A percentile compares a stretch with the other conserved stretches of the same genome.
Conservation (phyloP, 192 early-diverging fungal species). For the Diversispora eburnea region DNA sequence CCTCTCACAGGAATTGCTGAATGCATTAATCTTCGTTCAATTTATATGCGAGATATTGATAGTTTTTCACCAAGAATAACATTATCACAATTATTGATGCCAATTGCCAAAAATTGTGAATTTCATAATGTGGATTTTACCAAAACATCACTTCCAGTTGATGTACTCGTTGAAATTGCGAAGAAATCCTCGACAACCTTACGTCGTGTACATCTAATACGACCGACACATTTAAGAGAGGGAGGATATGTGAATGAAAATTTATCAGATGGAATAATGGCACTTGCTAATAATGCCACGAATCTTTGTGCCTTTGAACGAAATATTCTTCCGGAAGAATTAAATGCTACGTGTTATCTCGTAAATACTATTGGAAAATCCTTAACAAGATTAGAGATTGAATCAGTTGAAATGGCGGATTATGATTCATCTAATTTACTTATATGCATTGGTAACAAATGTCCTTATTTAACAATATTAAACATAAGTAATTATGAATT, state of each 20-base stretch:
- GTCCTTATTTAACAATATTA: background rate
- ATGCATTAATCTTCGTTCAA: conserved; percentile 14
- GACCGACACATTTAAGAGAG: background rate
- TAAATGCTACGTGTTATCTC: background rate
- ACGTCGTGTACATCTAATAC: background rate
- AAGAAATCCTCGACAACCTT: conserved; percentile 20
- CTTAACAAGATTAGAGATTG: conserved; percentile 17
- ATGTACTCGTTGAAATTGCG: conserved; percentile 16
- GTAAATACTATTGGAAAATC: background rate
- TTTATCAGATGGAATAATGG: conserved; percentile 5
- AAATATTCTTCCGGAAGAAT: conserved; percentile 14
- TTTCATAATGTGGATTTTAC: conserved; percentile 31
- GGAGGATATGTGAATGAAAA: background rate
- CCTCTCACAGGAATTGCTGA: conserved; percentile 10
- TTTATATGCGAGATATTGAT: conserved; percentile 1
- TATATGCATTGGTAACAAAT: background rate
- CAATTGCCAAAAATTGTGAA: conserved; percentile 13
- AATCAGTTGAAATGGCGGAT: background rate
- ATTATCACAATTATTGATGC: conserved; percentile 15
- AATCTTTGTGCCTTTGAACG: conserved; percentile 18
- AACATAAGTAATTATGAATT: conserved; percentile 12
- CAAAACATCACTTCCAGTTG: conserved; percentile 5
- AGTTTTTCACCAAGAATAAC: background rate
- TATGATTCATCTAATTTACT: conserved; percentile 4
- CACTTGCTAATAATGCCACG: conserved; percentile 9